A percentile compares a stretch with the other conserved stretches of the same genome.
These are phyloP conservation scores for Eugenia klotzschiana DNA, from an alignment of 441 rosid genomes.

Conservation along the genomic window DNA sequence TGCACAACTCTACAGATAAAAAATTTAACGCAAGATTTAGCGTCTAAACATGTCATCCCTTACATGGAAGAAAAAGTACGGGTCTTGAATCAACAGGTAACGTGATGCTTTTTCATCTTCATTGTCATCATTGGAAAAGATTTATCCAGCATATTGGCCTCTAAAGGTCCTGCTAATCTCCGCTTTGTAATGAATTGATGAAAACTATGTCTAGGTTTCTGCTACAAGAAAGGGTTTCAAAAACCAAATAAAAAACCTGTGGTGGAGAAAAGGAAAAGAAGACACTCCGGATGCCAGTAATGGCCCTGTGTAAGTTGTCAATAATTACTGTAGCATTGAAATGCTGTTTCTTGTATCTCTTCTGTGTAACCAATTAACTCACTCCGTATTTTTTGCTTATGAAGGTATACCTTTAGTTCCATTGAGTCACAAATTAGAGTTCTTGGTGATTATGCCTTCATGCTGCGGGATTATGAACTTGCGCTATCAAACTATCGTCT, in stretches of 20 bases:
- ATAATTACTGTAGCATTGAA: background rate
- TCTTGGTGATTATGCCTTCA: conserved; percentile 94
- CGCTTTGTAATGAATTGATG: background rate
- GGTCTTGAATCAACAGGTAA: conserved; percentile 82
- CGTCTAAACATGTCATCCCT: conserved; percentile 88
- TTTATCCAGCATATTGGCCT: background rate
- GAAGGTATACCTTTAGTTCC: conserved; percentile 89
- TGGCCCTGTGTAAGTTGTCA: conserved; percentile 53
- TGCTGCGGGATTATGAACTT: conserved; percentile 93
- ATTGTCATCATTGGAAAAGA: background rate
- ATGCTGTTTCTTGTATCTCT: background rate
- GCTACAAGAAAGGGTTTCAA: conserved; percentile 91
- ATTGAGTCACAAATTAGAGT: conserved; percentile 92
- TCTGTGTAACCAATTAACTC: background rate
- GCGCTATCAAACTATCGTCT: conserved; percentile 91
- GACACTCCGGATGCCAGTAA: conserved; percentile 46
- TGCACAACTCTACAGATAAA: conserved; percentile 41
- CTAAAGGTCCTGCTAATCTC: conserved; percentile 2
- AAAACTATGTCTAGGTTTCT: conserved; percentile 41
- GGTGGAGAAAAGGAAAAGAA: conserved; percentile 99
- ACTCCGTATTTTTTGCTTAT: conserved; percentile 11
- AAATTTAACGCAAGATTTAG: conserved; percentile 77
- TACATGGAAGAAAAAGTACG: conserved; percentile 97
- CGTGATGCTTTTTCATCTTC: conserved; percentile 2
- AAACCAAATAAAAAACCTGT: conserved; percentile 88